Evolutionary conservation across 495 filamentous ascomycete genomes (phyloP), one percentile per base, ranked within the genome.

Genomic region (Letharia lupina): DNA sequence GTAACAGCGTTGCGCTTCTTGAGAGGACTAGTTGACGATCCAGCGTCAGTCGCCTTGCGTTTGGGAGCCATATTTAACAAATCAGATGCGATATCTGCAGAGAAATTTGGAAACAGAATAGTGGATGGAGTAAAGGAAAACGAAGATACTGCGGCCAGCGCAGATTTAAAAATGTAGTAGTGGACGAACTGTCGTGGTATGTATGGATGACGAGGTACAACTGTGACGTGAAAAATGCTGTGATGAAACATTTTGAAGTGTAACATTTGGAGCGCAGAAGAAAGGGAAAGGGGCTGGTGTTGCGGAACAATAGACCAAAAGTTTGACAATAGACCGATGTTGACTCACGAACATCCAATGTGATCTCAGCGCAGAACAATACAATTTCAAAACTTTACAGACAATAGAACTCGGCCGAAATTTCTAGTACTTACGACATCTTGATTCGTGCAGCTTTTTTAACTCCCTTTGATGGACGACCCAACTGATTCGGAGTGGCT

Each of bases 371-470:
- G 41, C 54, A 47, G 40, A 42, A 65, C 50, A 44, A 35, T 64
- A 57, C 10, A 31, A 41, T 4, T 41, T 33, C 20, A n/a, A 57
- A 44, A 50, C 41, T 23, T 23, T 39, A 7, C 9, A 62, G n/a
- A 50, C 31, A 56, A 16, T 48, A 31, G 60, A 65, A n/a, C 52
- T 9, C 42, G 44, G 9, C 31, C 59, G 35, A 63, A 60, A 18
- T 28, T 2, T 11, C 28, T 28, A 41, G 31, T 41, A 87, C 87
- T 84, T 78, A 89, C 87, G 87, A 89, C 69, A 78, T 85, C 77
- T 88, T 89, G 66, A 88, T 81, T 57, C 85, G 82, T 65, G 86
- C 79, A 64, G 83, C 79, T 59, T 78, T 81, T 69, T 83, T 82
- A 23, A 75, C 70, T 69, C 79, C 84, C 76, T 86, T 86, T 65